These are phyloP conservation scores for Rhizopogon salebrosus DNA, from an alignment of 768 basidiomycete species.

Conservation along the genomic window DNA sequence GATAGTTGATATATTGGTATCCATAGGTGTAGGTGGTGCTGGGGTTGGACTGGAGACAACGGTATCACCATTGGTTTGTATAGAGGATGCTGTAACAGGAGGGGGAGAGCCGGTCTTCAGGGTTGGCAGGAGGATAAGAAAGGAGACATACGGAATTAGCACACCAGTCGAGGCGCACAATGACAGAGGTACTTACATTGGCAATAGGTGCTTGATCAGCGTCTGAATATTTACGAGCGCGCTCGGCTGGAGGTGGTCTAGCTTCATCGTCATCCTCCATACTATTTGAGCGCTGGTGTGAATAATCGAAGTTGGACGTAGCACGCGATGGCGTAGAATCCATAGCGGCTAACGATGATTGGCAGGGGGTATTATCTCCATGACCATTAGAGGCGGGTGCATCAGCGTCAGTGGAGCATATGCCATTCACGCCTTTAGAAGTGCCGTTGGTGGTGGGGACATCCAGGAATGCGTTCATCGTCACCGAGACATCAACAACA, in stretches of 20 bases:
- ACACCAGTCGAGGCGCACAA: conserved; percentile 50
- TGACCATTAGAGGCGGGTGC: conserved; percentile 19
- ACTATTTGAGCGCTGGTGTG: conserved; percentile 18
- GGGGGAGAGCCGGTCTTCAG: conserved; percentile 74
- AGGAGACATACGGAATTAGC: conserved; percentile 37
- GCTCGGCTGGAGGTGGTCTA: conserved; percentile 77
- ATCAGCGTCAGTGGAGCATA: conserved; percentile 16
- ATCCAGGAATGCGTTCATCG: conserved; percentile 11
- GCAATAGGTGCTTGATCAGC: conserved; percentile 68
- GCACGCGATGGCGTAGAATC: conserved; percentile 30
- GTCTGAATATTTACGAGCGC: conserved; percentile 71
- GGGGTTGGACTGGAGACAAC: conserved; percentile 12
- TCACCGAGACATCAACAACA: conserved; percentile 11
- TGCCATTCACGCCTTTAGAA: conserved; percentile 27
- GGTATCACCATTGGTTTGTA: conserved; percentile 25
- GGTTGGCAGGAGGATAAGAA: conserved; percentile 9
- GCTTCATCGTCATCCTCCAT: conserved; percentile 44
- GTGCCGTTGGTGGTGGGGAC: background rate
- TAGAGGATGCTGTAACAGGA: conserved; percentile 45
- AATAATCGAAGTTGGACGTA: conserved; percentile 39
- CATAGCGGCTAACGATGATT: conserved; percentile 35
- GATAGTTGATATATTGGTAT: conserved; percentile 28
- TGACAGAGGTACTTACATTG: conserved; percentile 53
- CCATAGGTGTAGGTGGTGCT: background rate
- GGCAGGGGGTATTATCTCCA: conserved; percentile 27